Base-by-base conservation (phyloP, 805 yeast genomes). In the Spathaspora gorwiae region DNA sequence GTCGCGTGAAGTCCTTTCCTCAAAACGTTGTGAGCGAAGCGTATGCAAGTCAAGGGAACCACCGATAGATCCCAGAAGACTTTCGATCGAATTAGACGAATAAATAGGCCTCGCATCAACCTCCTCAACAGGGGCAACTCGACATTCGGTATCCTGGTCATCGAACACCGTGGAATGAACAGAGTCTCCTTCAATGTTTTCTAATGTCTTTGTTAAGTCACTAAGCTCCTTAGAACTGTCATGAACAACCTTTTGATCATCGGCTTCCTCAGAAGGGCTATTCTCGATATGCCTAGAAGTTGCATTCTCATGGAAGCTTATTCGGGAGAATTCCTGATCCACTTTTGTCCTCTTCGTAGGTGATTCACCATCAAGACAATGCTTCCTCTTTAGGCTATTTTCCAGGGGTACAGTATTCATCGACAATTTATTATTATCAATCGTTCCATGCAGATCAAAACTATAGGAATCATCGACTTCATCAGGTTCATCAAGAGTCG, bases 401-500 rank as follows among this genome's bases (percentile, higher is more conserved):
- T 11, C 32, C 9, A 3, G 12, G 12, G 32, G 32, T 9, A 9
- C 32, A 11, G 3, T 11, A 29, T 29, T 11, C 32, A 29, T 9
- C 9, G 12, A 9, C 9, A 9, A 9, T 9, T 11, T 6, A 9
- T 9, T 9, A 9, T 9, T 9, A 9, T 29, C 6, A 9, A 29
- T 2, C 12, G 32, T 9, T 19, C 24, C 24, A 19, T 19, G 5
- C 24, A 19, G 24, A 19, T 19, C 24, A 29, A 29, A 29, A 29
- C 12, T 9, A 29, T 9, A 29, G 12, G 32, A 29, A 34, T 49
- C 49, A 7, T 50, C 52, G 6, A 46, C 40, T 7, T 45, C 14
- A 15, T 50, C 54, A 19, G 47, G 35, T 3, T 46, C 48, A 12
- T 39, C 42, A 1, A 15, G n/a, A 7, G 31, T 37, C 6, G 35